Evolutionary conservation across 345 rosid species (phyloP).

Genomic region (Firmiana major): DNA sequence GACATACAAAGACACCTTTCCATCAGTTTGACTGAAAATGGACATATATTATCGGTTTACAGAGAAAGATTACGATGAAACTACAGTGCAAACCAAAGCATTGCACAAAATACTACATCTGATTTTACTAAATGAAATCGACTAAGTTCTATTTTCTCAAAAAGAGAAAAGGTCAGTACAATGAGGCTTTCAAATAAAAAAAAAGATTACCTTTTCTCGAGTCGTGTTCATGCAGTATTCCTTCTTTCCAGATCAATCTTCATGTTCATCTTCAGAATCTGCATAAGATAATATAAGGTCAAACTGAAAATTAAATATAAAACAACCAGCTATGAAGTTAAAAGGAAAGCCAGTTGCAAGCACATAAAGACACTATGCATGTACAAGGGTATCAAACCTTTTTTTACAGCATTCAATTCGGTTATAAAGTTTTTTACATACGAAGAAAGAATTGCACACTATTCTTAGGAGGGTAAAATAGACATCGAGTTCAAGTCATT

Average conservation of each 20-base stretch:
- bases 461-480: neutral
- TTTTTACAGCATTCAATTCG: neutral
- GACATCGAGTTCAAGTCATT: neutral
- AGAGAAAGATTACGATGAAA: neutral
- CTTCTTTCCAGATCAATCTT: constrained; percentile 43
- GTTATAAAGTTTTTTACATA: neutral
- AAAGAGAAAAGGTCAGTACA: neutral
- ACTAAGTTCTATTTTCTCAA: too few species aligned
- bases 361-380: neutral
- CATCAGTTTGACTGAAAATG: neutral
- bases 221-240: neutral
- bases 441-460: neutral
- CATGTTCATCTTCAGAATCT: constrained; percentile 86
- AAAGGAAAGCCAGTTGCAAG: neutral
- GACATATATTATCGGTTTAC: neutral
- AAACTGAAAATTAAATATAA: neutral
- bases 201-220: constrained; percentile 18
- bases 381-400: neutral
- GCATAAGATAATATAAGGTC: constrained; percentile 23
- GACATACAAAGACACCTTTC: neutral
- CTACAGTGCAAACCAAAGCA: neutral
- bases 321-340: neutral
- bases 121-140: neutral
- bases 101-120: neutral
- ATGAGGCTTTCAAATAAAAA: neutral